Evolutionary conservation across 2,329 filamentous ascomycete species (phyloP), one percentile per base, ranked within the genome.

Genomic region (Paramyrothecium roridum): DNA sequence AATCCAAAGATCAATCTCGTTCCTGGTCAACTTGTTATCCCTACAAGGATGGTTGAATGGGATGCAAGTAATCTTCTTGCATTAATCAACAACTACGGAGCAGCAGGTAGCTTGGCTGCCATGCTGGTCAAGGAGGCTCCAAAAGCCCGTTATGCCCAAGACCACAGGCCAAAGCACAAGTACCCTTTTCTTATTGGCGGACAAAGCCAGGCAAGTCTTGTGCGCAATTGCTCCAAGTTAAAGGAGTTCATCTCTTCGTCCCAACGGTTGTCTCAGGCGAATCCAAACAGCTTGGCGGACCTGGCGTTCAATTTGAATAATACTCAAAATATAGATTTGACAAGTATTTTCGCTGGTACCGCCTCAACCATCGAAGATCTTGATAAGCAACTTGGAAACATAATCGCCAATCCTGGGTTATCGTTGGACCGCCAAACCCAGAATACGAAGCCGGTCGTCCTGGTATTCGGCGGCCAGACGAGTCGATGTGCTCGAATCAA

Each of bases 401-500:
- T 3, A 6, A 43, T 43, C 37, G 12, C 16, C 16, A 13, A n/a
- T n/a, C n/a, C n/a, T n/a, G n/a, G n/a, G n/a, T n/a, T n/a, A n/a
- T n/a, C n/a, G n/a, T n/a, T n/a, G n/a, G n/a, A n/a, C n/a, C n/a
- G n/a, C 13, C 37, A 19, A 19, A 43, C n/a, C n/a, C n/a, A n/a
- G n/a, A 43, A 19, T 19, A 8, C 37, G 13, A 43, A 13, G 12
- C 37, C 37, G 7, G 37, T 43, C 4, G 37, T 43, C 16, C 37
- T 43, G 7, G 37, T 43, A 13, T 43, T 64, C 37, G 57, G 61
- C 1, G 62, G 62, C 2, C 73, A 76, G 53, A 56, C 65, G 0
- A 61, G 57, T 1, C n/a, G 67, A 55, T 2, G 68, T 54, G 40
- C n/a, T n/a, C n/a, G n/a, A n/a, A 55, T 76, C 13, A 67, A 67